Conservation (phyloP, 345 rosid genomes). For the Cardamine occulta region DNA sequence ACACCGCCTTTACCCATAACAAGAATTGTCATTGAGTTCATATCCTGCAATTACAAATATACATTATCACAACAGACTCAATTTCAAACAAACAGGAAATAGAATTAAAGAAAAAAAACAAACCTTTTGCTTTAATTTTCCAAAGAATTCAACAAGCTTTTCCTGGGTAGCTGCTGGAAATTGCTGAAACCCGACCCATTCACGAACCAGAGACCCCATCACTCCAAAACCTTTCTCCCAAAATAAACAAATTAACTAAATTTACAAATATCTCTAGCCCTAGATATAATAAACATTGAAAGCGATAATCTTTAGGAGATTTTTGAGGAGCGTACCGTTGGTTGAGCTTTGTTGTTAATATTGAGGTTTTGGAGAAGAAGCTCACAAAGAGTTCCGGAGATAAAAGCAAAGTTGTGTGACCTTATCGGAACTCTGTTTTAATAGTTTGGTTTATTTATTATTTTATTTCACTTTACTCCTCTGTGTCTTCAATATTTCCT, state of each 20-base stretch:
- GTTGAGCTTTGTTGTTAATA: constrained; percentile 4
- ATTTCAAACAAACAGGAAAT: not conserved
- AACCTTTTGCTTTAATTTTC: constrained; percentile 77
- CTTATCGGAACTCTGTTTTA: constrained; percentile 38
- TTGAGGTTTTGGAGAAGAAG: constrained; percentile 16
- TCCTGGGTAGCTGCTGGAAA: constrained; percentile 73
- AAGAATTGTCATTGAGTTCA: constrained; percentile 69
- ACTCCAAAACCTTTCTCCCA: constrained; percentile 26
- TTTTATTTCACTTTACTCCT: constrained; percentile 27
- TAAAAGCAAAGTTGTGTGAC: constrained; percentile 6
- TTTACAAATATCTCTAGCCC: not conserved
- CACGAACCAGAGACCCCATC: constrained; percentile 65
- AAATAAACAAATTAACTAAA: not conserved
- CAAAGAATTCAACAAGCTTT: constrained; percentile 63
- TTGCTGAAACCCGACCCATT: constrained; percentile 80
- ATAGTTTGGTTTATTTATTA: not conserved
- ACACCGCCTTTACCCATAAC: constrained; percentile 90
- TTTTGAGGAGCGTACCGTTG: constrained; percentile 32
- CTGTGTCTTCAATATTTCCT: constrained; percentile 1
- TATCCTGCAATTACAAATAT: constrained; percentile 52
- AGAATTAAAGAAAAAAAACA: not conserved
- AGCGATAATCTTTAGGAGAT: not conserved
- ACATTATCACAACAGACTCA: not conserved
- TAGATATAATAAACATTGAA: not conserved
- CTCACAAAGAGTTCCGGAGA: constrained; percentile 11